Evolutionary conservation across 2,329 filamentous ascomycete genomes (phyloP).

Genomic region (Pseudopithomyces chartarum): DNA sequence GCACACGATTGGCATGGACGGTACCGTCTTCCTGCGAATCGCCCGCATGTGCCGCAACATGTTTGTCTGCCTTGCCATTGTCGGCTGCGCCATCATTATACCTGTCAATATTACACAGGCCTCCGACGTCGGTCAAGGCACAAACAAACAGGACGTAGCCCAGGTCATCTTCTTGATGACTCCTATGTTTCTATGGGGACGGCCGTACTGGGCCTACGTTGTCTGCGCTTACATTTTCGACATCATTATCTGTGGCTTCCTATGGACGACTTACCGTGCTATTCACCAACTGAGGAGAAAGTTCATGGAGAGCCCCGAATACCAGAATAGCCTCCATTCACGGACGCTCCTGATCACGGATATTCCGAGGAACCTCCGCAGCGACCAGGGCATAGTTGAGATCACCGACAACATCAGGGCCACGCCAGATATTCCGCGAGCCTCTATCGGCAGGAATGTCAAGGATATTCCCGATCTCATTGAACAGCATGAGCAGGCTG

Average conservation of each 20-base stretch:
- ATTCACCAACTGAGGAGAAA: conserved; percentile 72
- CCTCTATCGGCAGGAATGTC: conserved; percentile 87
- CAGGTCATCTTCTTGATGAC: conserved; percentile 35
- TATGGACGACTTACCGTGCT: conserved; percentile 89
- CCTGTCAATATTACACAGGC: conserved; percentile 70
- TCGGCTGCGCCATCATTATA: conserved; percentile 78
- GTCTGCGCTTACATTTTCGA: conserved; percentile 69
- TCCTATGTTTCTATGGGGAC: conserved; percentile 53
- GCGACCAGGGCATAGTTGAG: conserved; percentile 84
- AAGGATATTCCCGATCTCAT: conserved; percentile 87
- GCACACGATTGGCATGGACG: conserved; percentile 87
- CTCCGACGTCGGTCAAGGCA: conserved; percentile 12
- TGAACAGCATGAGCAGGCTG: conserved; percentile 77
- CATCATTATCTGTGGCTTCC: conserved; percentile 74
- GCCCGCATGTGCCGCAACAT: conserved; percentile 91
- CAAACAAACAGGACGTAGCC: conserved; percentile 8
- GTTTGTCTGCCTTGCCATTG: conserved; percentile 72
- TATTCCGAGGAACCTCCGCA: conserved; percentile 74
- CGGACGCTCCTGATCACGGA: conserved; percentile 74
- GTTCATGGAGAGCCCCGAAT: conserved; percentile 86
- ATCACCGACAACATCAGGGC: conserved; percentile 82
- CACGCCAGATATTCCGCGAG: conserved; percentile 76
- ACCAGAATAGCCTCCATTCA: conserved; percentile 84
- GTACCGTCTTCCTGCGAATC: conserved; percentile 86
- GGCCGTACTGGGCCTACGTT: conserved; percentile 64